These are phyloP conservation scores for Parastagonospora avenae DNA, from an alignment of 2,329 filamentous ascomycete species.

Conservation along the genomic window DNA sequence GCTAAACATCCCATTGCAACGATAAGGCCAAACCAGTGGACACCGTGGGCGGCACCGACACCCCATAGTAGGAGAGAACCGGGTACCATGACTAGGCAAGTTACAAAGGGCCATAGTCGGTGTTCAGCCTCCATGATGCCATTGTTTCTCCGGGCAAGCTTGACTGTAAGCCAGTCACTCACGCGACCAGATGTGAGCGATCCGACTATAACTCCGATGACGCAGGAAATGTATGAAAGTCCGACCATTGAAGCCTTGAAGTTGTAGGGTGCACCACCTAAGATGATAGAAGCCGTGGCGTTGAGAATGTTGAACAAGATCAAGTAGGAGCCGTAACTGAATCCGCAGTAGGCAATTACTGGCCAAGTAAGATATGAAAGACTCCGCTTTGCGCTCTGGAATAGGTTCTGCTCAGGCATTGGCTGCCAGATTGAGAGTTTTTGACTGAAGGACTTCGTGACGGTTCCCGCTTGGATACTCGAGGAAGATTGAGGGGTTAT, in stretches of 20 bases:
- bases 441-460: constrained; percentile 21
- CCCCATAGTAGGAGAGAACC: constrained; percentile 57
- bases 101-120: constrained; percentile 47
- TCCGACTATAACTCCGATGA: constrained; percentile 25
- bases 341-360: constrained; percentile 37
- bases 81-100: constrained; percentile 51
- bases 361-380: constrained; percentile 41
- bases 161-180: constrained; percentile 32
- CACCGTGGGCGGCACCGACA: constrained; percentile 54
- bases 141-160: constrained; percentile 43
- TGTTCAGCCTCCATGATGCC: constrained; percentile 50
- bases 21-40: constrained; percentile 58
- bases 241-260: constrained; percentile 31
- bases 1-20: constrained; percentile 51
- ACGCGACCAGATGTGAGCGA: constrained; percentile 24
- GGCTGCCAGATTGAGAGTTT: constrained; percentile 32
- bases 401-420: constrained; percentile 18
- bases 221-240: constrained; percentile 25
- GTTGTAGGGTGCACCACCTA: constrained; percentile 27
- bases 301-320: constrained; percentile 39
- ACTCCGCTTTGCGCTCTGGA: constrained; percentile 26
- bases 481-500: constrained; percentile 18
- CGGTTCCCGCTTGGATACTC: constrained; percentile 8
- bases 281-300: constrained; percentile 31
- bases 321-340: constrained; percentile 33